Base-by-base conservation (phyloP, 1,284 basidiomycete genomes). In the Cutaneotrichosporon dermatis region DNA sequence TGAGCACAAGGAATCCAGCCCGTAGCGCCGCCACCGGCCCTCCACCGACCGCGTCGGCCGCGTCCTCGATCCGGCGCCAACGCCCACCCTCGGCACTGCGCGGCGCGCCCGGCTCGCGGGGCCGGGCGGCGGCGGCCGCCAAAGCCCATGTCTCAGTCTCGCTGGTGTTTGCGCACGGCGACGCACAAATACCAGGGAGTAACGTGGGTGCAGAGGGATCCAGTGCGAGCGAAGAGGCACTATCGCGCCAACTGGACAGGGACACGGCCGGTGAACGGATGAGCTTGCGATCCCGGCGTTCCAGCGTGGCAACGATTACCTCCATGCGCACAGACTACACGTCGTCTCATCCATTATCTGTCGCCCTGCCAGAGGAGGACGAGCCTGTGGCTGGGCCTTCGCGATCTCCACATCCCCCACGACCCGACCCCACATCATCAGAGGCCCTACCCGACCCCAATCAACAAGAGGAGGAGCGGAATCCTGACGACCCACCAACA, bases 191-290 rank as follows among this genome's bases (percentile, higher is more conserved):
- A 25, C 25, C 25, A 2, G 25, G 25, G 25, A 25, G 25, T 25
- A 25, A 25, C 12, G 37, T 58, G 5, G 54, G 51, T 3, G 55
- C 58, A 40, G 51, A 53, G 5, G 56, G 54, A 42, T 50, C 64
- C 0, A 57, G 52, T 9, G 52, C 60, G 15, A 62, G 60, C 44
- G 68, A 74, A 56, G 66, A 75, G 65, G 69, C 69, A 0, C 62
- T 76, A 1, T 64, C 67, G 2, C 64, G 68, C 11, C 73, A 75
- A 57, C 67, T 76, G 5, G 73, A 76, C 61, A 66, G 69, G 11
- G 71, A 73, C 64, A 56, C 64, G 13, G 72, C 72, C 4, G 75
- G 75, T 13, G 63, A 67, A 39, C 64, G 67, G 40, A 73, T 76
- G 62, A 72, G 73, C 1, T 55, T 76, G 51, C 61, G 75, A n/a